Base-by-base conservation (phyloP, 2,329 filamentous ascomycete genomes). In the Neoarthrinium moseri region DNA sequence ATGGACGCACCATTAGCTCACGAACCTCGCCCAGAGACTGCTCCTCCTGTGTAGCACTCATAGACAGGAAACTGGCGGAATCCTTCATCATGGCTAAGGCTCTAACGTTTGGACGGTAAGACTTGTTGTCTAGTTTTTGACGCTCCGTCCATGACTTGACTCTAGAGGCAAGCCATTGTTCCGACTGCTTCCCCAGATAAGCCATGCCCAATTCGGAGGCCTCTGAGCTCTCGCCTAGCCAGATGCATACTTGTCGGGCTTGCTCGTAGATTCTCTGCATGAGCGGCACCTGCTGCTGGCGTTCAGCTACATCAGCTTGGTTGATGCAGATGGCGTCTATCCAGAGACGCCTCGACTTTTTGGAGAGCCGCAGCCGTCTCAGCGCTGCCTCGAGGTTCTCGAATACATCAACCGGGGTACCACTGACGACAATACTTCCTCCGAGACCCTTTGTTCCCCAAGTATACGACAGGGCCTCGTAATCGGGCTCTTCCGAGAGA, bases 301-400 rank as follows among this genome's bases (percentile, higher is more conserved):
- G 36, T 46, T 51, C 48, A 10, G 20, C 42, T 12, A 48, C 23
- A 22, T 52, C 48, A 8, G 41, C 29, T 26, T 52, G 48, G 10
- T 52, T 52, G 13, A 52, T 52, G 26, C 50, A 52, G 6, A 51
- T 26, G 18, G 47, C 50, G 39, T 51, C 50, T 8, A 52, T 46
- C 50, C 47, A 50, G 13, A 50, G 32, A 7, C 33, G 39, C n/a
- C 48, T 39, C 5, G 42, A 12, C 26, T 44, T 22, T 4, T 43
- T 43, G 27, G 38, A 27, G 4, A n/a, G 33, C 29, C 50, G 35
- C 18, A 52, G 18, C 12, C 35, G 36, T 15, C 42, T 45, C 12
- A 52, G 45, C 21, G 48, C 48, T 6, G 43, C 46, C 20, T 44
- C 39, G 12, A 44, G 33, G 20, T 48, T 44, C 45, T 47, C 45